These are phyloP conservation scores for Geosmithia putterillii DNA, from an alignment of 2,329 filamentous ascomycete species.

Conservation along the genomic window DNA sequence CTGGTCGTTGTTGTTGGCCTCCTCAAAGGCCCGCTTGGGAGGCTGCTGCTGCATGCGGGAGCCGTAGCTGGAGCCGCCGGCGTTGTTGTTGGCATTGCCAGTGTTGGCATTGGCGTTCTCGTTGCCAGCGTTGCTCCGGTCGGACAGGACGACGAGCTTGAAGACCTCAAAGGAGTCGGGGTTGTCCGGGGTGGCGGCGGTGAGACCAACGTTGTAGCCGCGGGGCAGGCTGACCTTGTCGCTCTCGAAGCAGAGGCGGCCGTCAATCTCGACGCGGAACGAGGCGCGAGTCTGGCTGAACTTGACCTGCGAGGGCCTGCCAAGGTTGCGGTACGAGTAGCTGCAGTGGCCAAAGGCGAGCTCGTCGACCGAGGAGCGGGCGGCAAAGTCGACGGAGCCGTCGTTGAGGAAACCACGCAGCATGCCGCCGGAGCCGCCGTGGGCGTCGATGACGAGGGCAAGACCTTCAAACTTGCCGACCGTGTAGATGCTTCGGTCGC, in stretches of 20 bases:
- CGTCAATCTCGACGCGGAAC: constrained; percentile 74
- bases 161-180: constrained; percentile 93
- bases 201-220: constrained; percentile 78
- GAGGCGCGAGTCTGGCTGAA: constrained; percentile 50
- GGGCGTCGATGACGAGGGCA: constrained; percentile 73
- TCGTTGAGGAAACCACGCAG: constrained; percentile 92
- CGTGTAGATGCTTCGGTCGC: constrained; percentile 71
- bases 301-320: constrained; percentile 68
- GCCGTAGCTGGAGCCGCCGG: constrained; percentile 14
- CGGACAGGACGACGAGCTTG: constrained; percentile 65
- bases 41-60: constrained; percentile 20
- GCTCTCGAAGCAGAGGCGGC: constrained; percentile 70
- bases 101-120: constrained; percentile 3
- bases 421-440: constrained; percentile 65
- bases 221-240: constrained; percentile 65
- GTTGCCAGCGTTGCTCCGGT: constrained; percentile 18
- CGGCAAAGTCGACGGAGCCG: constrained; percentile 66
- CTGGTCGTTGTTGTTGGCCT: constrained; percentile 11
- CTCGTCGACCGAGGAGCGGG: constrained; percentile 64
- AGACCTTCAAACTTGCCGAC: constrained; percentile 81
- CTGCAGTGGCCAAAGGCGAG: constrained; percentile 89
- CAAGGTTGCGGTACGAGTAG: constrained; percentile 84
- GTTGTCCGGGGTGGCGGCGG: constrained; percentile 77
- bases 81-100: constrained; percentile 13
- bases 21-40: constrained; percentile 8